Conservation (phyloP, 2,329 filamentous ascomycete genomes). For the Byssochlamys sp. region DNA sequence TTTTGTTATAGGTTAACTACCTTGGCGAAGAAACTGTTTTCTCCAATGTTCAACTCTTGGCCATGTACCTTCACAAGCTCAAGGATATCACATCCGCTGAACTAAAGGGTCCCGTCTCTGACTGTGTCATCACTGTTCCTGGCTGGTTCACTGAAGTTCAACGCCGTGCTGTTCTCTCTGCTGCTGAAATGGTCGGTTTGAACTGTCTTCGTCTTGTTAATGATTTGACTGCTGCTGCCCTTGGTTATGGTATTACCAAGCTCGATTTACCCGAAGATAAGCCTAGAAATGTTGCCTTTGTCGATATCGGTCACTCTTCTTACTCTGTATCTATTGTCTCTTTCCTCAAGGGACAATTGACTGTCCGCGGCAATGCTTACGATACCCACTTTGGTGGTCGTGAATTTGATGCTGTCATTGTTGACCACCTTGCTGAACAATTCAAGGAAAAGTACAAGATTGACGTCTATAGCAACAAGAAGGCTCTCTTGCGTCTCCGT, state of each 20-base stretch:
- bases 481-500: conserved; percentile 76
- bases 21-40: conserved; percentile 91
- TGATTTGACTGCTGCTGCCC: conserved; percentile 89
- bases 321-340: conserved; percentile 91
- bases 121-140: conserved; percentile 87
- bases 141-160: conserved; percentile 96
- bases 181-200: conserved; percentile 82
- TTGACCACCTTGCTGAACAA: conserved; percentile 88
- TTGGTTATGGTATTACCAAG: conserved; percentile 97
- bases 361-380: conserved; percentile 82
- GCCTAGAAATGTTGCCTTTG: conserved; percentile 77
- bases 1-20: too few relatives aligned
- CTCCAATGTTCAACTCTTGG: conserved; percentile 79
- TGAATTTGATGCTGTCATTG: conserved; percentile 88
- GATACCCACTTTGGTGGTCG: conserved; percentile 95
- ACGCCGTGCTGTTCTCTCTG: conserved; percentile 78
- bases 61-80: conserved; percentile 93
- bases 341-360: conserved; percentile 91
- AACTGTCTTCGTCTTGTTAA: conserved; percentile 93
- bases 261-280: conserved; percentile 92
- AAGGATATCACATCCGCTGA: conserved; percentile 78
- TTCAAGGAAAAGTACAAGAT: conserved; percentile 98
- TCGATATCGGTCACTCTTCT: conserved; percentile 94
- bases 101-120: conserved; percentile 79
- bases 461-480: conserved; percentile 81